Conservation (phyloP, 2,329 filamentous ascomycete species). For the Lecanicillium sp. region DNA sequence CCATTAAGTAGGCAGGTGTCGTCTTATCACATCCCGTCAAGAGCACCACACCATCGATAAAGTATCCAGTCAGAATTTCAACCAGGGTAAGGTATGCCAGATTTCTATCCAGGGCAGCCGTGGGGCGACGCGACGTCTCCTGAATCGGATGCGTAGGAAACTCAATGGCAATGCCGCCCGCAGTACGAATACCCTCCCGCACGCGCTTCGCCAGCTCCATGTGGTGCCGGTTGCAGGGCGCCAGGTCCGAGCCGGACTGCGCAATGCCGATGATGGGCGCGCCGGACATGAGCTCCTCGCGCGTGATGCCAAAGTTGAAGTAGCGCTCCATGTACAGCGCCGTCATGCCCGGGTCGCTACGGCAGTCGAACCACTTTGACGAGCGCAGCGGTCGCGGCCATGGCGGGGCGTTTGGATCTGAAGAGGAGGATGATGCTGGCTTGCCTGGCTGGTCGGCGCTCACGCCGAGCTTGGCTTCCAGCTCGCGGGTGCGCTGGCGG, state of each 20-base stretch:
- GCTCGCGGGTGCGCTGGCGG: too few species aligned
- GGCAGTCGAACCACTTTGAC: constrained; percentile 11
- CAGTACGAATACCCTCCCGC: constrained; percentile 39
- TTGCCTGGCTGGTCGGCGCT: too few species aligned
- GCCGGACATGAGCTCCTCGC: constrained; percentile 38
- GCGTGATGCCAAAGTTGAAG: constrained; percentile 40
- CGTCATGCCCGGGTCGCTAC: constrained; percentile 14
- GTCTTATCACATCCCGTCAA: constrained; percentile 47
- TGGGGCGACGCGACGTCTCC: constrained; percentile 37
- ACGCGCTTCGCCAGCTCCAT: constrained; percentile 40
- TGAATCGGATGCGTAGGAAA: constrained; percentile 46
- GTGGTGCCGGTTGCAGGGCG: constrained; percentile 43
- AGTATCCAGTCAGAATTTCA: constrained; percentile 39
- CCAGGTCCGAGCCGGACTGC: constrained; percentile 41
- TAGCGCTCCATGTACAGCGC: constrained; percentile 42
- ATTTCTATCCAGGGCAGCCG: constrained; percentile 41
- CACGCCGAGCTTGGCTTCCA: too few species aligned
- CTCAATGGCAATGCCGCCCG: constrained; percentile 41
- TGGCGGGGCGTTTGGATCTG: too few species aligned
- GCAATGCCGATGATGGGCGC: constrained; percentile 45
- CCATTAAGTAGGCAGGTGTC: constrained; percentile 42
- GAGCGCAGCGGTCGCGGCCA: constrained; percentile 6
- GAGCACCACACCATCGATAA: constrained; percentile 41
- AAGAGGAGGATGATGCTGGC: too few species aligned
- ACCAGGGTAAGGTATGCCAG: constrained; percentile 39